These are phyloP conservation scores for Staphylotrichum tortipilum DNA, from an alignment of 495 filamentous ascomycete species.

Conservation along the genomic window DNA sequence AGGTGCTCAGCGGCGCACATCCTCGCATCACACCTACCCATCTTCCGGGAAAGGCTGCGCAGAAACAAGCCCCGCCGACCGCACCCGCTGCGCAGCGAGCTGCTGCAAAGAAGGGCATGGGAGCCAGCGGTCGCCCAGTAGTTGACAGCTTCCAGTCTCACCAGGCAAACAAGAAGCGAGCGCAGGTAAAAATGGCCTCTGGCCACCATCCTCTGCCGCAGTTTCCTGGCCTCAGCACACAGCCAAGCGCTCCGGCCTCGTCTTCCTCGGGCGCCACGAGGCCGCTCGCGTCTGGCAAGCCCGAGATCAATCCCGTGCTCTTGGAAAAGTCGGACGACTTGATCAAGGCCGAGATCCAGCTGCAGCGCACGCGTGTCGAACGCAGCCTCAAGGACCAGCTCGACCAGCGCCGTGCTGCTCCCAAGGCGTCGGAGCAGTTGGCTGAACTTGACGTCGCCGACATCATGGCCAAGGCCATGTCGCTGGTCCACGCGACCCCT, in stretches of 20 bases:
- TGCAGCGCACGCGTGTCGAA: conserved; percentile 76
- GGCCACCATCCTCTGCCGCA: too few species aligned
- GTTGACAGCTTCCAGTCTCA: conserved; percentile 31
- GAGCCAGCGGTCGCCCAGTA: conserved; percentile 21
- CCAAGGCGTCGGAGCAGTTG: conserved; percentile 50
- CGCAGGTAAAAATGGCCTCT: conserved; percentile 16
- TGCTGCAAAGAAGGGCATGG: conserved; percentile 14
- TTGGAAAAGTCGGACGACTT: conserved; percentile 77
- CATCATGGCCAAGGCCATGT: conserved; percentile 61
- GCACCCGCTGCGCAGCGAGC: conserved; percentile 17
- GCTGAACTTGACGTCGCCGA: conserved; percentile 68
- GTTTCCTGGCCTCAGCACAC: conserved; percentile 18
- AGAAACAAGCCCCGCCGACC: conserved; percentile 13
- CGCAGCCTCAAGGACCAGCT: conserved; percentile 63
- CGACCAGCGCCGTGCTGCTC: conserved; percentile 51
- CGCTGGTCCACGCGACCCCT: conserved; percentile 46
- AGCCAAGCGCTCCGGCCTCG: conserved; percentile 13
- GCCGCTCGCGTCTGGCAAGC: conserved; percentile 28
- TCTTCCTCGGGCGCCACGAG: too few species aligned
- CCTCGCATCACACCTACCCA: conserved; percentile 37
- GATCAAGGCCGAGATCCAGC: conserved; percentile 69
- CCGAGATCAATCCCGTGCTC: conserved; percentile 67
- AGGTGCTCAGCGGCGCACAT: conserved; percentile 22
- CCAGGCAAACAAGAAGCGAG: conserved; percentile 29
- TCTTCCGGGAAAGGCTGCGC: conserved; percentile 44